Percentiles rank a stretch among this genome's conserved stretches.
Evolutionary conservation across 2,329 filamentous ascomycete genomes (phyloP).

Genomic region (Fusarium bulbicola): DNA sequence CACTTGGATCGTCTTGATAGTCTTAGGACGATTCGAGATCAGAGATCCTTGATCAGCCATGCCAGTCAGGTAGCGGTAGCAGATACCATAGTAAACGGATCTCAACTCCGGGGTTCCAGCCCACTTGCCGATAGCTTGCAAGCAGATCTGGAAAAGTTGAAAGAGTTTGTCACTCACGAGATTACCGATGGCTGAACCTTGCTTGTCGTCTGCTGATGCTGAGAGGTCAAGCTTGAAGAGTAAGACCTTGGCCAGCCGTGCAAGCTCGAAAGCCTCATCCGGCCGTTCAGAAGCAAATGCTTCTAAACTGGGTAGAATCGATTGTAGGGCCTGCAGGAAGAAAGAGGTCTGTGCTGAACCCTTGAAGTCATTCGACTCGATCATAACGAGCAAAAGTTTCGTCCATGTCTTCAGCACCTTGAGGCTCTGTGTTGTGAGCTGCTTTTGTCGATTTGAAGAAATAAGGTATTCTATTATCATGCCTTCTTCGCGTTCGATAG

Average conservation of each 20-base stretch:
- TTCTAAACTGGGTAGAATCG: conserved; percentile 89
- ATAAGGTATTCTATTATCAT: conserved; percentile 68
- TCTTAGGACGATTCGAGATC: conserved; percentile 62
- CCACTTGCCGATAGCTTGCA: conserved; percentile 80
- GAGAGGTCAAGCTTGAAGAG: conserved; percentile 75
- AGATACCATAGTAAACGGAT: conserved; percentile 90
- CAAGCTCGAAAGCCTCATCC: conserved; percentile 77
- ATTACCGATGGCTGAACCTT: conserved; percentile 65
- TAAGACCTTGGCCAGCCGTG: conserved; percentile 77
- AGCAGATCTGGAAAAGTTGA: conserved; percentile 87
- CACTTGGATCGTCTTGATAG: conserved; percentile 74
- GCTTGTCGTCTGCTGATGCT: conserved; percentile 50
- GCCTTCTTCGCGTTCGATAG: conserved; percentile 67
- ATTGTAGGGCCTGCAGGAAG: conserved; percentile 85
- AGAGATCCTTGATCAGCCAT: conserved; percentile 66
- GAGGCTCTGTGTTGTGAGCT: conserved; percentile 66
- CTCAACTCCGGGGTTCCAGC: conserved; percentile 76
- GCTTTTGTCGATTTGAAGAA: conserved; percentile 70
- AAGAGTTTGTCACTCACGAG: conserved; percentile 89
- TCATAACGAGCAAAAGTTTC: conserved; percentile 82
- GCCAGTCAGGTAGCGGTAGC: conserved; percentile 82
- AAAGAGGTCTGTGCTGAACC: conserved; percentile 77
- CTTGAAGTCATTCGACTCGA: conserved; percentile 84
- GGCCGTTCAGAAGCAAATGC: conserved; percentile 74
- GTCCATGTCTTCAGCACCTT: conserved; percentile 84